A percentile compares a stretch with the other conserved stretches of the same genome.
These are phyloP conservation scores for Scedosporium aurantiacum DNA, from an alignment of 2,329 filamentous ascomycete species.

Conservation along the genomic window DNA sequence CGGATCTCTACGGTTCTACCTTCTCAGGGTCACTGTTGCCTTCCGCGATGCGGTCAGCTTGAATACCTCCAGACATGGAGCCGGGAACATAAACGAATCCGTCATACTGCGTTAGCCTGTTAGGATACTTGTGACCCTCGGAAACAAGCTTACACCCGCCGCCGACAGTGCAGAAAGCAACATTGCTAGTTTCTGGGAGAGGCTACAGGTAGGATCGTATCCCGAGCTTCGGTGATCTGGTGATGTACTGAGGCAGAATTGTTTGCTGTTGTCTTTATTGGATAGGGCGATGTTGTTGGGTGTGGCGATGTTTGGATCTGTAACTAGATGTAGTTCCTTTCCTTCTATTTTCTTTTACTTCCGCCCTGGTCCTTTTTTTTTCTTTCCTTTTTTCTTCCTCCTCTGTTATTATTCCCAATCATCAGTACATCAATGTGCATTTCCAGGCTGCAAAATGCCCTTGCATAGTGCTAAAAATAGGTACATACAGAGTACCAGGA, in stretches of 20 bases:
- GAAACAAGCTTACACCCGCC: slow-evolving; percentile 14
- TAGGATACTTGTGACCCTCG: slow-evolving; percentile 17
- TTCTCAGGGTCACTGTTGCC: slow-evolving; percentile 10
- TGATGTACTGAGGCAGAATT: slow-evolving; percentile 16
- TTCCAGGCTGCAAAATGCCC: too few species aligned
- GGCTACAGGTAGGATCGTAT: slow-evolving; percentile 11
- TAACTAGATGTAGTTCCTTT: too few species aligned
- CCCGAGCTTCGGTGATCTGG: slow-evolving; percentile 15
- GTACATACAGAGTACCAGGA: too few species aligned
- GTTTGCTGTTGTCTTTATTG: slow-evolving; percentile 10
- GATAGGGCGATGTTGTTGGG: slow-evolving; percentile 16
- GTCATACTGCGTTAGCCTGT: slow-evolving; percentile 14
- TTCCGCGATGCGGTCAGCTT: slow-evolving; percentile 9
- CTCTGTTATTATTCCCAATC: too few species aligned
- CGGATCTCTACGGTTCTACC: slow-evolving; percentile 8
- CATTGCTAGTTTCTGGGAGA: slow-evolving; percentile 16
- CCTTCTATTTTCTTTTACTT: too few species aligned
- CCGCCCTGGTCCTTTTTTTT: too few species aligned
- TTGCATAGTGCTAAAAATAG: too few species aligned
- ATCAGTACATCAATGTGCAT: too few species aligned
- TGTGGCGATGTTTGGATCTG: slow-evolving; percentile 12
- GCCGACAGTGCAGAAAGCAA: slow-evolving; percentile 16
- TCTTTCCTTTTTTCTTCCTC: too few species aligned
- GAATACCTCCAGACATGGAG: slow-evolving; percentile 11
- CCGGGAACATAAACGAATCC: slow-evolving; percentile 20